Base-by-base conservation (phyloP, 2,329 filamentous ascomycete species). In the Clarireedia monteithiana region DNA sequence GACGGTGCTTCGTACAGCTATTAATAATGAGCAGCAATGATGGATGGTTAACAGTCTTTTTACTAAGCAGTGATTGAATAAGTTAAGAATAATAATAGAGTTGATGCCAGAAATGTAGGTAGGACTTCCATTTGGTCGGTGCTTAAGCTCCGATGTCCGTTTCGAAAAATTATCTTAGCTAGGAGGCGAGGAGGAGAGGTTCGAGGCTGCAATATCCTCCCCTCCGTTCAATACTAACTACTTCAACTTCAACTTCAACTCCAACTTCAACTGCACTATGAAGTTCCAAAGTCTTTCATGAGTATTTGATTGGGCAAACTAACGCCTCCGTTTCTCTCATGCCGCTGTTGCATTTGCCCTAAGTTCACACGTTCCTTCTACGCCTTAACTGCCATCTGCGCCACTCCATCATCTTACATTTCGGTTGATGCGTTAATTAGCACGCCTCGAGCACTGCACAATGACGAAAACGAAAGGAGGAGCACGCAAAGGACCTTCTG, bases 101-200 rank as follows among this genome's bases (percentile, higher is more conserved):
- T 30, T 10, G 10, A 30, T 30, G 27, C 27, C 10, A 30, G 7
- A 30, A 7, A 7, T 30, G 27, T n/a, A 10, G 20, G 2, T 12
- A 17, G 17, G 4, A 17, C 23, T 52, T 46, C 36, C 12, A 34
- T 52, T 52, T 52, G 40, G 50, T n/a, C 9, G 2, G 7, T 46
- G 12, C 23, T n/a, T n/a, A 26, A 46, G 14, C 30, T 53, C 50
- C 50, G 50, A 47, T 42, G 27, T 48, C 51, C 51, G 51, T 48
- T 14, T 17, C 50, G 20, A 48, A 53, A 53, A 53, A 23, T 48
- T 48, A 53, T 27, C 27, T 4, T 20, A 47, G 27, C 26, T 24
- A 30, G 38, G 15, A 20, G 20, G 20, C 20, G 20, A 20, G 20
- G 20, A 20, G 20, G 20, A 20, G 12, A 34, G 26, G 27, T 10